Evolutionary conservation across 1,139 yeast genomes (phyloP).

Genomic region (Candida sp.): DNA sequence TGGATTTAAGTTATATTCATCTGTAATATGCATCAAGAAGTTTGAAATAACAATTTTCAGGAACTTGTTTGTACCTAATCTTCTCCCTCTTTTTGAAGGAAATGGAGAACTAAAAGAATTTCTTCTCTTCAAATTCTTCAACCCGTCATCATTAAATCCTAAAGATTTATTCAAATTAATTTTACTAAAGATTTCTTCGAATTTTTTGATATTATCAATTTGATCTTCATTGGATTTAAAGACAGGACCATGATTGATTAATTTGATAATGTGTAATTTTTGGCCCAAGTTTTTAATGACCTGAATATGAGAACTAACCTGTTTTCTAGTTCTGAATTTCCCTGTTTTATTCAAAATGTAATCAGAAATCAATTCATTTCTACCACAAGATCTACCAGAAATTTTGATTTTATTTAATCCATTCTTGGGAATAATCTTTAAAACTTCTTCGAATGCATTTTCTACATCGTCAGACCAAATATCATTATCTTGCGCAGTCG

Average conservation of each 20-base stretch:
- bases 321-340: conserved; percentile 80
- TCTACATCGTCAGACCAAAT: conserved; percentile 86
- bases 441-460: conserved; percentile 81
- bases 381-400: conserved; percentile 82
- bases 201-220: conserved; percentile 32
- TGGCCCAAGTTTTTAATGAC: conserved; percentile 76
- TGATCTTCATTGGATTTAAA: conserved; percentile 32
- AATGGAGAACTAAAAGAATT: conserved; percentile 3
- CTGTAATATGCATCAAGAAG: conserved; percentile 32
- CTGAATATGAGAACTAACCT: conserved; percentile 90
- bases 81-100: conserved; percentile 5
- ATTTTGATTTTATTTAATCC: conserved; percentile 85
- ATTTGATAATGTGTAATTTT: conserved; percentile 43
- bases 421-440: conserved; percentile 78
- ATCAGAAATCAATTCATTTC: conserved; percentile 88
- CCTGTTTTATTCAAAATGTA: conserved; percentile 79
- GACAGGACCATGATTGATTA: conserved; percentile 58
- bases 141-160: conserved; percentile 29
- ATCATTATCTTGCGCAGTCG: conserved; percentile 20
- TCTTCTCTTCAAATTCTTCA: conserved; percentile 4
- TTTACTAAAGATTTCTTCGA: conserved; percentile 52
- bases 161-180: conserved; percentile 54
- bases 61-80: neutral
- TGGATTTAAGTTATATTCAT: conserved; percentile 20
- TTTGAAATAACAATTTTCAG: conserved; percentile 18